These are phyloP conservation scores for Crucihimalaya himalaica DNA, from an alignment of 345 rosid species.

Conservation along the genomic window DNA sequence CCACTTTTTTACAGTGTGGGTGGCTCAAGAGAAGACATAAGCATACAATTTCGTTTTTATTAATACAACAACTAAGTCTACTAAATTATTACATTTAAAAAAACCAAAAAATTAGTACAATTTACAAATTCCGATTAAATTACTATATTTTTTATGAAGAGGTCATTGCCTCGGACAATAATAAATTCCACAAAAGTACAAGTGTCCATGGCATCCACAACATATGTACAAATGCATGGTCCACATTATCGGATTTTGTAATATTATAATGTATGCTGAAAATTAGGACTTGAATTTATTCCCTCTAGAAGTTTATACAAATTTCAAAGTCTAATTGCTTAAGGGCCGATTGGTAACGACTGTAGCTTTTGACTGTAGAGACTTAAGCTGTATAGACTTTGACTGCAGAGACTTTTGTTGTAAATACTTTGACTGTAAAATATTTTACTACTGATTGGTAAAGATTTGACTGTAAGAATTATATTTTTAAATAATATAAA, in stretches of 20 bases:
- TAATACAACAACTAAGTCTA: neutral
- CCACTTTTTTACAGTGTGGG: conserved; percentile 12
- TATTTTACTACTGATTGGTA: no score
- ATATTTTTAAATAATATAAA: no score
- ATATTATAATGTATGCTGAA: neutral
- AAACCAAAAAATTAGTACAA: no score
- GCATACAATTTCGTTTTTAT: neutral
- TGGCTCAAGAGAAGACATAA: conserved; percentile 25
- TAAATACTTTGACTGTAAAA: no score
- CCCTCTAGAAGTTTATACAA: conserved; percentile 1
- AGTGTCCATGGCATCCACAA: neutral
- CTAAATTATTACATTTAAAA: no score
- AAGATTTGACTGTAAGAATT: no score
- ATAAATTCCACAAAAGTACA: neutral
- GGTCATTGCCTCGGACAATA: neutral
- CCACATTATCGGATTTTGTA: neutral
- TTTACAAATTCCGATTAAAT: neutral
- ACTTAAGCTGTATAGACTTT: no score
- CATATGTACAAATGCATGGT: neutral
- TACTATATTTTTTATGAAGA: neutral
- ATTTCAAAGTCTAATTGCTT: no score
- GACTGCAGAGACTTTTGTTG: no score
- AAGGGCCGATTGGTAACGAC: no score
- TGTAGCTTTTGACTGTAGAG: no score
- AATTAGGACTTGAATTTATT: neutral